These are phyloP conservation scores for Saccharomyces hybrid DNA, from an alignment of 1,139 yeast genomes.

Conservation along the genomic window DNA sequence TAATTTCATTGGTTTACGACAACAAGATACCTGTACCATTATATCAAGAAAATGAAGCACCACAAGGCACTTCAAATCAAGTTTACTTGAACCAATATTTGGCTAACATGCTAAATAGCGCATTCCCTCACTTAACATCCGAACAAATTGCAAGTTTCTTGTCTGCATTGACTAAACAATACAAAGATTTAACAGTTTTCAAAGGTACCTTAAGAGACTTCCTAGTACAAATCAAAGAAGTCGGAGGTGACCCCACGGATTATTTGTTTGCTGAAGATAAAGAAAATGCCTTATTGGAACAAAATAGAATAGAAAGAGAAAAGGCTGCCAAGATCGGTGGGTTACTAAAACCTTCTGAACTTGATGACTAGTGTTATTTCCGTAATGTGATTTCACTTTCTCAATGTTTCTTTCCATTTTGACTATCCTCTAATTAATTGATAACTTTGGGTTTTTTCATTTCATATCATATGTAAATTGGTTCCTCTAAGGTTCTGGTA, in stretches of 20 bases:
- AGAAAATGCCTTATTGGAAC: constrained; percentile 67
- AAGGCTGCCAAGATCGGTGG: constrained; percentile 88
- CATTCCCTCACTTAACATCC: constrained; percentile 82
- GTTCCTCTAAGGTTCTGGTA: neutral
- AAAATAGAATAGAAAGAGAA: constrained; percentile 63
- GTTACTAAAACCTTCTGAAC: constrained; percentile 87
- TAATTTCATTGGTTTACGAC: constrained; percentile 77
- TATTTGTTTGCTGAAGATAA: constrained; percentile 92
- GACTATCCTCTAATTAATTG: constrained; percentile 1
- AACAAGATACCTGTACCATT: constrained; percentile 68
- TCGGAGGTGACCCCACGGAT: constrained; percentile 88
- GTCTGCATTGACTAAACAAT: constrained; percentile 63
- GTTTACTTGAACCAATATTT: constrained; percentile 73
- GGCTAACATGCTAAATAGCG: constrained; percentile 71
- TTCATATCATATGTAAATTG: neutral
- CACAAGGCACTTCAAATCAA: constrained; percentile 76
- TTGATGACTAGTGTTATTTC: constrained; percentile 53
- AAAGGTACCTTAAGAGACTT: constrained; percentile 87
- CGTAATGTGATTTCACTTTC: neutral
- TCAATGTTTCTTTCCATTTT: neutral
- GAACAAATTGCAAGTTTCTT: constrained; percentile 79
- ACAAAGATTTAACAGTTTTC: constrained; percentile 69
- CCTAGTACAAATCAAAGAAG: constrained; percentile 90
- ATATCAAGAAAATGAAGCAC: constrained; percentile 67
- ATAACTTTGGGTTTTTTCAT: neutral